Conservation (phyloP, 179 eudicot species). For the Camellia oleifera region DNA sequence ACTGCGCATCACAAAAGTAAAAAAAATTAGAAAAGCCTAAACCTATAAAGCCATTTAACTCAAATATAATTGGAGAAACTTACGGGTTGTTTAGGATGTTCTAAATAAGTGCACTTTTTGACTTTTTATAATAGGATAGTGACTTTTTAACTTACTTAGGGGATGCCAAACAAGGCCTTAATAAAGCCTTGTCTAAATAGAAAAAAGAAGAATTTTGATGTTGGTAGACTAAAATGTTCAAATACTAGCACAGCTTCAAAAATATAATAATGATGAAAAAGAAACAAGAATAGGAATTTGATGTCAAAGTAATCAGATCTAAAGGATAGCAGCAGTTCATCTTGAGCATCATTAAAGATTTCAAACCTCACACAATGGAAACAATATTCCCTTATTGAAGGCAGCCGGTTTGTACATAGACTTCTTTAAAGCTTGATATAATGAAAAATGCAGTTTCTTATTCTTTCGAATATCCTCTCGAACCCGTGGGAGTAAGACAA, state of each 20-base stretch:
- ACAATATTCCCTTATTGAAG: conserved; percentile 85
- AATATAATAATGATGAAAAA: not conserved
- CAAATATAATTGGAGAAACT: not conserved
- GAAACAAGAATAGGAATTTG: not conserved
- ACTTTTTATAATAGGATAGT: no score
- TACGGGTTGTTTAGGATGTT: no score
- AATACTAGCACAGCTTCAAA: not conserved
- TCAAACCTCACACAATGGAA: conserved; percentile 84
- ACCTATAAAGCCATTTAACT: not conserved
- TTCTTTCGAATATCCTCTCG: conserved; percentile 81
- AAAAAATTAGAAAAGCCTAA: not conserved
- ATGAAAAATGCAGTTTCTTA: conserved; percentile 75
- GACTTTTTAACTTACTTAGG: no score
- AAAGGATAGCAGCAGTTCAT: not conserved
- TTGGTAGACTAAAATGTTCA: not conserved
- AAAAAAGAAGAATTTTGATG: not conserved
- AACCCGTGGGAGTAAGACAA: conserved; percentile 81
- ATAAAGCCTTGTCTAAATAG: not conserved
- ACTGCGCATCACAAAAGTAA: conserved; percentile 39
- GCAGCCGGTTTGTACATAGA: conserved; percentile 92
- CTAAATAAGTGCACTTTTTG: no score
- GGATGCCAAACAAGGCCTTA: no score
- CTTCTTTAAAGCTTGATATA: conserved; percentile 72
- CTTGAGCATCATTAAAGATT: conserved; percentile 8
- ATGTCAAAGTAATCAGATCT: not conserved